Percentiles rank a stretch among this genome's conserved stretches.
phyloP scores from a whole-genome alignment of 2,329 filamentous ascomycete species.

The Teratosphaeria gauchensis region DNA sequence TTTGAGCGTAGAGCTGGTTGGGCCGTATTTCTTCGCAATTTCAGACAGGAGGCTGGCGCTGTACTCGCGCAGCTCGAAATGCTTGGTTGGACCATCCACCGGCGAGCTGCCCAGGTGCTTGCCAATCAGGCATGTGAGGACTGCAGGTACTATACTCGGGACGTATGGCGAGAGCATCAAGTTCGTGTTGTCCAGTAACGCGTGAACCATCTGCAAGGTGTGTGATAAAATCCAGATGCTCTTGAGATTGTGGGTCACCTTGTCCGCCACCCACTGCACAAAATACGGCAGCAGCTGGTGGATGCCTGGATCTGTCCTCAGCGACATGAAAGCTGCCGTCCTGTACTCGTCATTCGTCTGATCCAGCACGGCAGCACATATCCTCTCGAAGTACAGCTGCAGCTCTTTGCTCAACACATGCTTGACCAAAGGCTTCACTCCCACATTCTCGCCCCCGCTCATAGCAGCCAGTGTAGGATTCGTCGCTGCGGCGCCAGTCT shows the following conservation, averaged over 20 bases:
- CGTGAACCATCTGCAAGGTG: constrained; percentile 83
- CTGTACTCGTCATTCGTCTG: constrained; percentile 80
- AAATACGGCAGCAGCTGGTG: constrained; percentile 97
- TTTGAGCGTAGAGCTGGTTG: constrained; percentile 71
- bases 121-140: constrained; percentile 82
- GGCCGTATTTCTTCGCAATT: constrained; percentile 72
- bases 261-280: constrained; percentile 88
- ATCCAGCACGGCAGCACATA: constrained; percentile 79
- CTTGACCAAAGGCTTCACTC: constrained; percentile 84
- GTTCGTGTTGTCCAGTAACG: constrained; percentile 71
- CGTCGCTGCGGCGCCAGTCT: constrained; percentile 62
- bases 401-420: constrained; percentile 94
- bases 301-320: constrained; percentile 80
- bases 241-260: constrained; percentile 88
- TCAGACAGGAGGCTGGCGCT: constrained; percentile 71
- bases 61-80: constrained; percentile 76
- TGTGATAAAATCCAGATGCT: constrained; percentile 80
- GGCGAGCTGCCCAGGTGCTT: constrained; percentile 59
- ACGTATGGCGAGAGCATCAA: constrained; percentile 66
- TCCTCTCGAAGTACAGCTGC: constrained; percentile 93
- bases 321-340: constrained; percentile 72
- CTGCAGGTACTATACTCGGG: constrained; percentile 66
- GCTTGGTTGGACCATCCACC: constrained; percentile 41
- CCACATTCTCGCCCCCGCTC: constrained; percentile 71
- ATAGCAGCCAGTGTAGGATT: constrained; percentile 55